Base-by-base conservation (phyloP, 768 basidiomycete species). In the Lactarius evosmus region DNA sequence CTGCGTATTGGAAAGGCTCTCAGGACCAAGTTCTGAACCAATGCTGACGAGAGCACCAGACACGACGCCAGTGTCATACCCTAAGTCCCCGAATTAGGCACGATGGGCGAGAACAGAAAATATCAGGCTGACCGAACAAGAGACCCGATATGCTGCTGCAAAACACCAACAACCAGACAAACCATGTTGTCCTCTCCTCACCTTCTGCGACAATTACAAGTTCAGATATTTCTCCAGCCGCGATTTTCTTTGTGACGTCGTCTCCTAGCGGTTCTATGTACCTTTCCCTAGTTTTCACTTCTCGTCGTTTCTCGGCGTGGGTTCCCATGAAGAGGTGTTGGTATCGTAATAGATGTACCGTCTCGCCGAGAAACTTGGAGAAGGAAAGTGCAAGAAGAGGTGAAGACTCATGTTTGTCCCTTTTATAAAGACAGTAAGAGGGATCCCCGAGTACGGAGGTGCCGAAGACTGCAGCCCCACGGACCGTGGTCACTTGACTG, bases 41-140 rank as follows among this genome's bases (percentile, higher is more conserved):
- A 92, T 90, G 11, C 83, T 85, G 27, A 91, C 87, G 36, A 92
- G 78, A n/a, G 89, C 87, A 30, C 90, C 90, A 60, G 88, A 89
- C 27, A 92, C 87, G 40, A 89, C 85, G 50, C 89, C 89, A 11
- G 89, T 92, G 70, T 92, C 89, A 69, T 91, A 92, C 29, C 89
- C 88, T 53, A 58, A 55, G 17, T 25, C 32, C 36, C 25, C 16
- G 25, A 51, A 38, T n/a, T 19, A 58, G 27, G 17, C 14, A 56
- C 3, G 55, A 14, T 11, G 52, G 22, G 14, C 2, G n/a, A 12
- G 41, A 22, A 19, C 19, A 25, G 19, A 25, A 25, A 50, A 34
- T 51, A 8, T 7, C 7, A 14, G 27, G 71, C 85, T 32, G 59
- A 88, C 89, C 89, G 64, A 92, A 92, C 7, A 91, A 78, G 27